phyloP scores from a whole-genome alignment of 2,329 filamentous ascomycete species.

The Penicillium freii region DNA sequence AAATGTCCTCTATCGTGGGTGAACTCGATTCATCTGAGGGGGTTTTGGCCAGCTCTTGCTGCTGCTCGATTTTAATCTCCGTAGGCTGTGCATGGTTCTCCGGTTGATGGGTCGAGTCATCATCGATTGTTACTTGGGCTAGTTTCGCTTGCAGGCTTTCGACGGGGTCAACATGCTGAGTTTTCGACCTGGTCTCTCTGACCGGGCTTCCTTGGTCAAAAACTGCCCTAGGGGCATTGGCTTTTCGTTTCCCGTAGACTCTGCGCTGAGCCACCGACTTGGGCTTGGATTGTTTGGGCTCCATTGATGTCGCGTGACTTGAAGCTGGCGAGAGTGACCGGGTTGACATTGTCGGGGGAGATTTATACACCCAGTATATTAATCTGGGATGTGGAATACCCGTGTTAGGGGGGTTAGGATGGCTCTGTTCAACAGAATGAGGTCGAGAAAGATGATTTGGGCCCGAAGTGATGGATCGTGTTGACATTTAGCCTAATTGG shows the following conservation, averaged over 20 bases:
- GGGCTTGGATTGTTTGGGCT: slow-evolving; percentile 20
- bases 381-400: background rate
- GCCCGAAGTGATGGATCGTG: slow-evolving; percentile 10
- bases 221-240: slow-evolving; percentile 37
- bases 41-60: background rate
- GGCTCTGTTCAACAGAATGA: background rate
- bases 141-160: slow-evolving; percentile 29
- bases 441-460: background rate
- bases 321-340: slow-evolving; percentile 12
- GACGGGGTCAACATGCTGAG: slow-evolving; percentile 15
- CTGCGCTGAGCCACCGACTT: slow-evolving; percentile 30
- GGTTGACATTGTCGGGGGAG: slow-evolving; percentile 13
- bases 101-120: slow-evolving; percentile 7
- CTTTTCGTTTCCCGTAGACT: slow-evolving; percentile 38
- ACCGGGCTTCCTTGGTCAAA: slow-evolving; percentile 34
- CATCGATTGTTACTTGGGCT: slow-evolving; percentile 28
- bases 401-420: background rate
- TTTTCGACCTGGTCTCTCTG: slow-evolving; percentile 6
- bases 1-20: background rate
- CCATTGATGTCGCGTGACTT: slow-evolving; percentile 20
- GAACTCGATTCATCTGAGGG: background rate
- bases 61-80: background rate
- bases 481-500: slow-evolving; percentile 29
- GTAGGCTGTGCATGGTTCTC: background rate
- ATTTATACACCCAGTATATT: background rate